Base-by-base conservation (phyloP, 2,329 filamentous ascomycete species). In the Blastomyces percursus region DNA sequence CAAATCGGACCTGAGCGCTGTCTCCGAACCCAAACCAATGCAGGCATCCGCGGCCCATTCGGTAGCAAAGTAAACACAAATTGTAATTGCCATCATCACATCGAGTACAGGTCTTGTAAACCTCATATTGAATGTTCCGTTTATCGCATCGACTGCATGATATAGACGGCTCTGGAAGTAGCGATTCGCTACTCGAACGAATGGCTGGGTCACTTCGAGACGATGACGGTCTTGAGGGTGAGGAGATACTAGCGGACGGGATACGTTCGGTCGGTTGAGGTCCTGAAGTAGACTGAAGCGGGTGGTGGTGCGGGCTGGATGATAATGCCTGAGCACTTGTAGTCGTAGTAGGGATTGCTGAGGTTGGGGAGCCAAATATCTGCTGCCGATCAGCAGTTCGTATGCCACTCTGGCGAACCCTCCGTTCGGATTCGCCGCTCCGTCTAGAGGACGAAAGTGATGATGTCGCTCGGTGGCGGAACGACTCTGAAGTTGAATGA, bases 1-100 rank as follows among this genome's bases (percentile, higher is more conserved):
- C 85, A 80, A 88, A 93, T 64, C 82, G 85, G 55, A 77, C 77
- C 77, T 85, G 84, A 0, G 90, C 91, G 4, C 83, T 82, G 68
- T 87, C 81, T 2, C 90, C 90, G 72, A 96, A 96, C 1, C 93
- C 92, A 68, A 87, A 91, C 91, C 91, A 96, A 71, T 94, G 84
- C 21, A 85, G 80, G 72, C 93, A 97, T 12, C 92, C 92, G 69
- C 84, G 84, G 9, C 87, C 87, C 14, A 78, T 72, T 35, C 90
- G 86, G 73, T 95, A 96, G 76, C 93, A 97, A 66, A 81, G 81
- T 1, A 89, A 76, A 70, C 93, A 97, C 12, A 96, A 79, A 71
- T 92, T 88, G 80, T 87, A 96, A 56, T 84, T 79, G 0, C 90
- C 90, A 6, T 81, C 77, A 19, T 83, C 79, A 73, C 93, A 96